Evolutionary conservation across 768 basidiomycete species (phyloP).

Genomic region (Auricularia sp.): DNA sequence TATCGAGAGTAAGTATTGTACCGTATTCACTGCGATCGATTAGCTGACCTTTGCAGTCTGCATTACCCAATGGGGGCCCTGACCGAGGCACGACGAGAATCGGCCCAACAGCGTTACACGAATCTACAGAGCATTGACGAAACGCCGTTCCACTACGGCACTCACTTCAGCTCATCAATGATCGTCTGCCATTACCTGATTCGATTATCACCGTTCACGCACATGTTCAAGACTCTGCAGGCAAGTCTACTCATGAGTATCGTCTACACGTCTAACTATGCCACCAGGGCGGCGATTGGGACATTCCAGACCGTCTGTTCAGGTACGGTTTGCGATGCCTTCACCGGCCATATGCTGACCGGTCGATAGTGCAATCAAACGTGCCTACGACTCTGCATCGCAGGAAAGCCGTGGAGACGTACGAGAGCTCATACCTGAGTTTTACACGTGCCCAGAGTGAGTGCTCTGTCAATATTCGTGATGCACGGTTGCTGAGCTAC

Average conservation of each 20-base stretch:
- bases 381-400: constrained; percentile 78
- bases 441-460: constrained; percentile 75
- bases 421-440: constrained; percentile 86
- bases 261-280: neutral
- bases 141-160: constrained; percentile 86
- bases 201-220: constrained; percentile 79
- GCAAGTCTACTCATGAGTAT: constrained; percentile 19
- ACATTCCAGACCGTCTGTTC: constrained; percentile 81
- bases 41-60: constrained; percentile 38
- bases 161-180: constrained; percentile 95
- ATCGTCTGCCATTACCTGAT: constrained; percentile 93
- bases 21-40: neutral
- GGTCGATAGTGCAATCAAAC: constrained; percentile 52
- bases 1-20: constrained; percentile 59
- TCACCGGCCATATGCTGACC: neutral
- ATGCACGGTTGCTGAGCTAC: neutral
- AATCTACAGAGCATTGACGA: constrained; percentile 74
- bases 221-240: constrained; percentile 88
- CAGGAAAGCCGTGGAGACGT: constrained; percentile 85
- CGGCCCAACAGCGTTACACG: constrained; percentile 63
- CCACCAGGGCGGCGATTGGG: constrained; percentile 82
- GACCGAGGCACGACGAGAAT: constrained; percentile 60
- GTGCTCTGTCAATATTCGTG: constrained; percentile 13
- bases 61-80: constrained; percentile 87
- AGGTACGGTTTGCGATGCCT: constrained; percentile 32